Conservation (phyloP, 2,329 filamentous ascomycete species). For the Aureobasidium sp. region DNA sequence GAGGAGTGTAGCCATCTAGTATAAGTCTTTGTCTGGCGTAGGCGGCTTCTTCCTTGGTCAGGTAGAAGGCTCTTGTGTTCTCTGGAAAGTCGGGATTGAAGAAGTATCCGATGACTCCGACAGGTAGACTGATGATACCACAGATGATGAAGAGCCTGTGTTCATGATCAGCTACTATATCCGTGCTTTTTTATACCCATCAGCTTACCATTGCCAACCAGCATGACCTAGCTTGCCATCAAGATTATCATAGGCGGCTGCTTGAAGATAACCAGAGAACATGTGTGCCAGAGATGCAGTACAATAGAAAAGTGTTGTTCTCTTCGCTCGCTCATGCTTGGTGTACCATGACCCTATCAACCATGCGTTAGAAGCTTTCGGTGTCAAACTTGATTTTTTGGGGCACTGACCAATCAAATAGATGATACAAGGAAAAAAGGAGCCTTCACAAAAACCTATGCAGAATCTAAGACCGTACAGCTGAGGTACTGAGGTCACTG, state of each 20-base stretch:
- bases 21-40: constrained; percentile 42
- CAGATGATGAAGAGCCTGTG: constrained; percentile 20
- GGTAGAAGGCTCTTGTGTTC: constrained; percentile 42
- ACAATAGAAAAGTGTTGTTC: constrained; percentile 48
- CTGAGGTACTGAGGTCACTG: constrained; percentile 38
- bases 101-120: constrained; percentile 48
- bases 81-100: constrained; percentile 44
- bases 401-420: background rate
- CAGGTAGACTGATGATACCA: constrained; percentile 44
- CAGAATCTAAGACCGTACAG: constrained; percentile 16
- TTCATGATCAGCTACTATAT: background rate
- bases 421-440: constrained; percentile 21
- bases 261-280: constrained; percentile 57
- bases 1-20: constrained; percentile 6
- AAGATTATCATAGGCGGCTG: constrained; percentile 40
- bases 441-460: constrained; percentile 18
- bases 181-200: too few relatives aligned
- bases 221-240: constrained; percentile 44
- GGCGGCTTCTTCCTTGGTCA: constrained; percentile 42
- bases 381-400: background rate
- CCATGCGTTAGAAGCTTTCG: background rate
- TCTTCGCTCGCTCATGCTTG: constrained; percentile 25
- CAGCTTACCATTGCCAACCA: constrained; percentile 45
- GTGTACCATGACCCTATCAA: constrained; percentile 17
- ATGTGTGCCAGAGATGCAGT: constrained; percentile 49